These are phyloP conservation scores for Boletus rubropictus DNA, from an alignment of 768 basidiomycete species.

Conservation along the genomic window DNA sequence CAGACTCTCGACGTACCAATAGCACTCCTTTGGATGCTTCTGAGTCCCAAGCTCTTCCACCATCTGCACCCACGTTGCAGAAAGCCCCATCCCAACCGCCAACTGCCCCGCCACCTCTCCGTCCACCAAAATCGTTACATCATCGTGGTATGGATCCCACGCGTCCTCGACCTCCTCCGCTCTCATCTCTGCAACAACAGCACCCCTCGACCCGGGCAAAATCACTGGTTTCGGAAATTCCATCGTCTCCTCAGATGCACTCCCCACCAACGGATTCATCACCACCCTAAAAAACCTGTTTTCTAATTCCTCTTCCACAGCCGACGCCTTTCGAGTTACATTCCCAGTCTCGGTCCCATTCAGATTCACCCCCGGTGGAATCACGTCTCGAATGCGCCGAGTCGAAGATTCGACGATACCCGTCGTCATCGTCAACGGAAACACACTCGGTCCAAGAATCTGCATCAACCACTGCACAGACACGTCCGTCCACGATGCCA, in stretches of 20 bases:
- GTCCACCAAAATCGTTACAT: slow-evolving; percentile 28
- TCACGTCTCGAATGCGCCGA: slow-evolving; percentile 47
- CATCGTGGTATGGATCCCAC: slow-evolving; percentile 36
- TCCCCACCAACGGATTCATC: slow-evolving; percentile 46
- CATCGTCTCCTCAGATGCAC: slow-evolving; percentile 28
- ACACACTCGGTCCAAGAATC: slow-evolving; percentile 47
- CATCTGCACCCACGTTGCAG: slow-evolving; percentile 34
- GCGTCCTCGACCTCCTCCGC: slow-evolving; percentile 8
- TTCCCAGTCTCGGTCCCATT: not conserved
- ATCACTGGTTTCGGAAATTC: slow-evolving; percentile 34
- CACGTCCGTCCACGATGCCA: slow-evolving; percentile 27
- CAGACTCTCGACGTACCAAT: slow-evolving; percentile 57
- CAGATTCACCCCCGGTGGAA: slow-evolving; percentile 27
- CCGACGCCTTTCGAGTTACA: not conserved
- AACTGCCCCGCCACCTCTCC: slow-evolving; percentile 11
- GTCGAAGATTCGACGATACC: slow-evolving; percentile 63
- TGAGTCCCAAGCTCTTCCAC: slow-evolving; percentile 7
- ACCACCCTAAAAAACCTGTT: slow-evolving; percentile 41
- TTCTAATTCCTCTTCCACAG: slow-evolving; percentile 42
- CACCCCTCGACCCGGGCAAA: slow-evolving; percentile 26
- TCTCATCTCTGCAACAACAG: slow-evolving; percentile 8
- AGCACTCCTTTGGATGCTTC: slow-evolving; percentile 22
- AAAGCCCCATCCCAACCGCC: slow-evolving; percentile 29
- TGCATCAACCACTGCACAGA: slow-evolving; percentile 29
- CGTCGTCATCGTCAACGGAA: slow-evolving; percentile 55